These are phyloP conservation scores for Nothomitra cinnamomea DNA, from an alignment of 2,329 filamentous ascomycete species.

Conservation along the genomic window DNA sequence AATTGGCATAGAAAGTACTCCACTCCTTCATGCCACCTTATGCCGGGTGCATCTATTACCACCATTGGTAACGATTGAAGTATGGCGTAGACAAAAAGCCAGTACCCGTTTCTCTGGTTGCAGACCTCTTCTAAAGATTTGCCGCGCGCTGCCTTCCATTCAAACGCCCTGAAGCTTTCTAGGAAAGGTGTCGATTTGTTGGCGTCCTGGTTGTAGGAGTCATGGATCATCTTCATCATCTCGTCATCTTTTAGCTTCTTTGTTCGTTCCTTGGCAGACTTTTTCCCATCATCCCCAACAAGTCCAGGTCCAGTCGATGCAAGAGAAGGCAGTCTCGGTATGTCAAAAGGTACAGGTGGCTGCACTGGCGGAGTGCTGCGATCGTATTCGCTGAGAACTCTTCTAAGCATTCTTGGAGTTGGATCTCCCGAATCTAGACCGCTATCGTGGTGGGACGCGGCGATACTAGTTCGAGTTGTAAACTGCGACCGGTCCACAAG, in stretches of 20 bases:
- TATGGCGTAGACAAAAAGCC: slow-evolving; percentile 33
- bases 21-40: slow-evolving; percentile 27
- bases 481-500: slow-evolving; percentile 63
- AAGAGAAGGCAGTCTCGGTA: slow-evolving; percentile 57
- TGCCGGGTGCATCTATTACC: slow-evolving; percentile 29
- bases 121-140: slow-evolving; percentile 30
- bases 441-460: slow-evolving; percentile 37
- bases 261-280: slow-evolving; percentile 53
- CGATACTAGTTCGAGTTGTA: slow-evolving; percentile 63
- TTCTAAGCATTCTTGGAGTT: slow-evolving; percentile 52
- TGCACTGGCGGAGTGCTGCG: slow-evolving; percentile 75
- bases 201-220: slow-evolving; percentile 60
- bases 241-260: slow-evolving; percentile 66
- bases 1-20: slow-evolving; percentile 34
- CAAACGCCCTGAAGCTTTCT: slow-evolving; percentile 52
- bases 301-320: slow-evolving; percentile 29
- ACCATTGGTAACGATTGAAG: slow-evolving; percentile 31
- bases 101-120: slow-evolving; percentile 31
- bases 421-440: slow-evolving; percentile 31
- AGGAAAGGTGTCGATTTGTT: slow-evolving; percentile 42
- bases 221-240: slow-evolving; percentile 56
- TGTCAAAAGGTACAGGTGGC: slow-evolving; percentile 80
- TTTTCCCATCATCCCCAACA: slow-evolving; percentile 38
- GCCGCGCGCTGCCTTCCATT: slow-evolving; percentile 47
- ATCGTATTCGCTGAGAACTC: slow-evolving; percentile 75